Base-by-base conservation (phyloP, 257 asterid genomes). In the Salvia miltiorrhiza region DNA sequence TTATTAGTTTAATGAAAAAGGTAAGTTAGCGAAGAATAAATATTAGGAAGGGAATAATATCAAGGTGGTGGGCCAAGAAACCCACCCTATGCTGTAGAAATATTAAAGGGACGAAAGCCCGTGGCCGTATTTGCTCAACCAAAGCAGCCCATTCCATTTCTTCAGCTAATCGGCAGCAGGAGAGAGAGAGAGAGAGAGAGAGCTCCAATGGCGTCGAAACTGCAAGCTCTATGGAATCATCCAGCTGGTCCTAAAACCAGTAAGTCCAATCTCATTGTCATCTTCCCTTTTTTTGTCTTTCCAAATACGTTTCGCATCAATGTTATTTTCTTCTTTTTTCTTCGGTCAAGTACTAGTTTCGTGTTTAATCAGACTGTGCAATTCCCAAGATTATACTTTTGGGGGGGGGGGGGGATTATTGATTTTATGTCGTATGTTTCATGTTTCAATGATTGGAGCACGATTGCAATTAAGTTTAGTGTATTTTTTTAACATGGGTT, bases 161-260 rank as follows among this genome's bases (percentile, higher is more conserved):
- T n/a, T 17, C 43, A 16, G 13, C 56, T 19, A 19, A 62, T n/a
- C 54, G 24, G 50, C 43, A 20, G 32, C 32, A 12, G 33, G 11
- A 37, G 16, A 49, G 57, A 11, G 45, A 26, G 60, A 53, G 60
- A 32, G 8, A 12, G 2, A 12, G 21, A 67, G 68, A 44, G 68
- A 48, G 65, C 55, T 39, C 63, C 71, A 61, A 84, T 82, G 89
- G 87, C 89, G 70, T 79, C 89, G 33, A 84, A 77, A 35, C 43
- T 82, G 64, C 83, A 82, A 64, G 87, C 89, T 56, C 66, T 82
- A 1, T 82, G 89, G 89, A 82, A 84, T 55, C 89, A 84, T 67
- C 89, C 89, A 3, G 89, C 89, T 53, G 89, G 89, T 67, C 89
- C 89, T 62, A 84, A 81, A 79, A 84, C 89, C 59, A 84, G 87